These are phyloP conservation scores for Cryphonectria parasitica DNA, from an alignment of 2,329 filamentous ascomycete species.

Conservation along the genomic window DNA sequence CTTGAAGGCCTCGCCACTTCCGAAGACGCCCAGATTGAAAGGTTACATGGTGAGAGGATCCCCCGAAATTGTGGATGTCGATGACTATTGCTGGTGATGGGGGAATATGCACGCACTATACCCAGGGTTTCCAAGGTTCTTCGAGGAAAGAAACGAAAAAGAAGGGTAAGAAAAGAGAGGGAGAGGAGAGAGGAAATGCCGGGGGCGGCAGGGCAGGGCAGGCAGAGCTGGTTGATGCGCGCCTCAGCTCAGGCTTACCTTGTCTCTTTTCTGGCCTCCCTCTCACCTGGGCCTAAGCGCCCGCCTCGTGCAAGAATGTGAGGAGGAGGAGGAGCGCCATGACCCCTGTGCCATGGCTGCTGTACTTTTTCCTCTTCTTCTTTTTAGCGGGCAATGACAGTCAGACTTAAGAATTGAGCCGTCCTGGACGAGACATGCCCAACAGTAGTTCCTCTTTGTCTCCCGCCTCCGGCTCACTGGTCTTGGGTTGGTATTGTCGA, in stretches of 20 bases:
- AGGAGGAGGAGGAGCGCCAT: not conserved
- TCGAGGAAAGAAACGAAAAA: not conserved
- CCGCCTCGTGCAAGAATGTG: not conserved
- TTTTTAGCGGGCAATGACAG: not conserved
- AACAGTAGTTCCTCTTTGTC: not conserved
- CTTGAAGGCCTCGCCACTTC: conserved; percentile 5
- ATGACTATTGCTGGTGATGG: not conserved
- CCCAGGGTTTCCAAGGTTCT: not conserved
- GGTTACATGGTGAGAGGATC: conserved; percentile 5
- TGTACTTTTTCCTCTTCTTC: not conserved
- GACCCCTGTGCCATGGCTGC: not conserved
- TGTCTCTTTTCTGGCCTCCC: not conserved
- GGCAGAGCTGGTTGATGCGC: not conserved
- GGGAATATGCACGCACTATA: conserved; percentile 15
- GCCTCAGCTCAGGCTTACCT: not conserved
- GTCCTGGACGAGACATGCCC: not conserved
- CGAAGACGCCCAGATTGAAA: not conserved
- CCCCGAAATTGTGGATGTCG: not conserved
- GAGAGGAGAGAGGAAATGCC: not conserved
- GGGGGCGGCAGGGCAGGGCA: not conserved
- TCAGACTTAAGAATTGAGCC: not conserved
- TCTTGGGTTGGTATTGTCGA: not conserved
- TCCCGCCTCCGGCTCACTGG: not conserved
- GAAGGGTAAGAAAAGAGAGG: not conserved
- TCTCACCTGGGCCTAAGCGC: not conserved